A percentile compares a stretch with the other conserved stretches of the same genome.
Conservation (phyloP, 2,329 filamentous ascomycete species). For the Nemania diffusa region DNA sequence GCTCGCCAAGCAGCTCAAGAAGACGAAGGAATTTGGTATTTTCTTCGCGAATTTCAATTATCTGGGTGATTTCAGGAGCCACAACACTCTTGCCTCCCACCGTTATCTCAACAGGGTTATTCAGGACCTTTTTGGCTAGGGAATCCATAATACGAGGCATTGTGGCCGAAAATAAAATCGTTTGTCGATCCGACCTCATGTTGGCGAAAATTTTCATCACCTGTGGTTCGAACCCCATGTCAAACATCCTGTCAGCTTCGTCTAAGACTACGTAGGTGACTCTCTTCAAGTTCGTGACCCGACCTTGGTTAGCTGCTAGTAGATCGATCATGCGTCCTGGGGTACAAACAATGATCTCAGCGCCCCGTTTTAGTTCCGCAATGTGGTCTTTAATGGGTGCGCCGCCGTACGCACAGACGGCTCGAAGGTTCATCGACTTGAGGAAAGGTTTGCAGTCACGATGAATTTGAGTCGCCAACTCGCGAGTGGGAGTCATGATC, state of each 20-base stretch:
- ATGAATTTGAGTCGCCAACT: conserved; percentile 93
- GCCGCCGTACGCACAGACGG: conserved; percentile 93
- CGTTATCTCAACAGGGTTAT: conserved; percentile 87
- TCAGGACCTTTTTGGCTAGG: conserved; percentile 86
- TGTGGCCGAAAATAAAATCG: conserved; percentile 94
- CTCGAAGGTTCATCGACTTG: conserved; percentile 83
- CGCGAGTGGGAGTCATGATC: conserved; percentile 93
- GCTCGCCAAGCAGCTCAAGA: conserved; percentile 85
- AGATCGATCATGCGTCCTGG: conserved; percentile 96
- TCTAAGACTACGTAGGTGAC: conserved; percentile 96
- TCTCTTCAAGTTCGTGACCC: conserved; percentile 88
- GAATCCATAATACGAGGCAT: conserved; percentile 95
- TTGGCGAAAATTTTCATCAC: conserved; percentile 96
- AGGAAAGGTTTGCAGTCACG: conserved; percentile 94
- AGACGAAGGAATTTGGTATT: conserved; percentile 84
- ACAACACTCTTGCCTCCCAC: conserved; percentile 89
- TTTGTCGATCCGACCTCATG: conserved; percentile 91
- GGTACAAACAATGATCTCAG: conserved; percentile 94
- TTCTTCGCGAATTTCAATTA: conserved; percentile 88
- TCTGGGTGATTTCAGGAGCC: conserved; percentile 91
- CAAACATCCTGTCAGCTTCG: conserved; percentile 98
- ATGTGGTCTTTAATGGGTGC: conserved; percentile 98
- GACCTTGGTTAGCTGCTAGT: conserved; percentile 90
- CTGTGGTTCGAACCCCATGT: conserved; percentile 99
- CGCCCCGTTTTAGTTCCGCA: conserved; percentile 92